A percentile compares a stretch with the other conserved stretches of the same genome.
These are phyloP conservation scores for Canavalia gladiata DNA, from an alignment of 306 rosid genomes.

Conservation along the genomic window DNA sequence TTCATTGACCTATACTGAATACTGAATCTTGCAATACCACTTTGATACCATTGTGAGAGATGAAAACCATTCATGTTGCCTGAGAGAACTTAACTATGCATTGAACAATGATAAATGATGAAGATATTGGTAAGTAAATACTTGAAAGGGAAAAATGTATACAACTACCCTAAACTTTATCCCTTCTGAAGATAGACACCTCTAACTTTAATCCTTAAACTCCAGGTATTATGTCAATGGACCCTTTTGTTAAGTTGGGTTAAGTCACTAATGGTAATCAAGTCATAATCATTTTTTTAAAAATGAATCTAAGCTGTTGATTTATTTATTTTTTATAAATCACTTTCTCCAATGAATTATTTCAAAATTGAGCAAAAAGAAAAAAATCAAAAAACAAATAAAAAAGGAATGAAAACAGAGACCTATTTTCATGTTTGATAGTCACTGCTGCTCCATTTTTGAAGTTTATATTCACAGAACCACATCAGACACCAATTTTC, in stretches of 20 bases:
- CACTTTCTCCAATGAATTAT: not conserved
- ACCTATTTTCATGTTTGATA: not conserved
- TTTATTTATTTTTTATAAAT: not conserved
- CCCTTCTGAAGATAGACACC: no score
- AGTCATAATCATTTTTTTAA: not conserved
- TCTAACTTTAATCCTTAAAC: not conserved
- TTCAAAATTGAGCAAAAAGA: not conserved
- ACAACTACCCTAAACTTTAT: not conserved
- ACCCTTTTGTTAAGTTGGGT: not conserved
- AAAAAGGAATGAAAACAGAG: not conserved
- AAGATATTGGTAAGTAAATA: not conserved
- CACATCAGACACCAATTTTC: not conserved
- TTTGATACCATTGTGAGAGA: conserved; percentile 6
- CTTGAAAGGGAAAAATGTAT: not conserved
- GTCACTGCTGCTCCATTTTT: not conserved
- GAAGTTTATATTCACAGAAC: not conserved
- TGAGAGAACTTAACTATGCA: not conserved
- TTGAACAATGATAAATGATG: not conserved
- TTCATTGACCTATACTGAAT: conserved; percentile 3
- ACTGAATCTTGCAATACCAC: not conserved
- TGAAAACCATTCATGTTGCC: conserved; percentile 33
- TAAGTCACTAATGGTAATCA: not conserved
- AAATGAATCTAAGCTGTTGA: not conserved
- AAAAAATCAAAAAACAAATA: not conserved
- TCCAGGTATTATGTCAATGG: not conserved